Percentiles rank a stretch among this genome's conserved stretches.
Evolutionary conservation across 208 protist species (phyloP).

Genomic region (Leptomonas pyrrhocoris): DNA sequence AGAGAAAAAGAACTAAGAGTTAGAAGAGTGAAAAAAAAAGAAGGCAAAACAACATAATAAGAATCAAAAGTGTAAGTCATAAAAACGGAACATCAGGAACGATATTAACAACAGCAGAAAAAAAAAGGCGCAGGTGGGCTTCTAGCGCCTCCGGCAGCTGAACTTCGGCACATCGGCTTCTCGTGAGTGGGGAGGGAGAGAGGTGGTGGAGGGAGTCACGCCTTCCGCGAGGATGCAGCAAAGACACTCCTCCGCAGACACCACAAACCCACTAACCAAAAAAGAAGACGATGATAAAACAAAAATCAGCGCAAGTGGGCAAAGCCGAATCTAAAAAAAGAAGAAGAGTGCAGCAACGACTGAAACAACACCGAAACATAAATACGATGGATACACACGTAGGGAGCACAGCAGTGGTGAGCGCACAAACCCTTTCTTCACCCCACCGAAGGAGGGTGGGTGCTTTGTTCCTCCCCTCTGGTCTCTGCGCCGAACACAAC

Average conservation of each 20-base stretch:
- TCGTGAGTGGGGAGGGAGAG: too few relatives aligned
- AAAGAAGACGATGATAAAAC: not conserved
- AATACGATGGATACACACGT: too few relatives aligned
- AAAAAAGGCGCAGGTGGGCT: slow-evolving; percentile 14
- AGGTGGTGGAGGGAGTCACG: too few relatives aligned
- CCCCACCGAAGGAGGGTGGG: too few relatives aligned
- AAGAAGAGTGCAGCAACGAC: not conserved
- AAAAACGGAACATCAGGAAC: slow-evolving; percentile 15
- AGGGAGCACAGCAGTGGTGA: too few relatives aligned
- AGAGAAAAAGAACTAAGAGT: slow-evolving; percentile 18
- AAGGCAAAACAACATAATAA: slow-evolving; percentile 19
- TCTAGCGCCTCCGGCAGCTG: not conserved
- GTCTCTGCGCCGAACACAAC: too few relatives aligned
- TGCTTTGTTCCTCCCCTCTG: too few relatives aligned
- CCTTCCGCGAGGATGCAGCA: too few relatives aligned
- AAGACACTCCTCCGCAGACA: too few relatives aligned
- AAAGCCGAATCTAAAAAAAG: not conserved
- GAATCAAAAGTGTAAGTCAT: slow-evolving; percentile 23
- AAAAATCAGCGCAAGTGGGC: not conserved
- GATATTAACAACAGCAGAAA: slow-evolving; percentile 1
- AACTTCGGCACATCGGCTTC: not conserved
- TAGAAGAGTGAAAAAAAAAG: slow-evolving; percentile 13
- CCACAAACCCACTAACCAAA: too few relatives aligned
- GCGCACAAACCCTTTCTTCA: too few relatives aligned
- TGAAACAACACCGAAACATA: not conserved